Evolutionary conservation across 1,284 basidiomycete species (phyloP), one percentile per base, ranked within the genome.

Genomic region (Ustilago esculenta): DNA sequence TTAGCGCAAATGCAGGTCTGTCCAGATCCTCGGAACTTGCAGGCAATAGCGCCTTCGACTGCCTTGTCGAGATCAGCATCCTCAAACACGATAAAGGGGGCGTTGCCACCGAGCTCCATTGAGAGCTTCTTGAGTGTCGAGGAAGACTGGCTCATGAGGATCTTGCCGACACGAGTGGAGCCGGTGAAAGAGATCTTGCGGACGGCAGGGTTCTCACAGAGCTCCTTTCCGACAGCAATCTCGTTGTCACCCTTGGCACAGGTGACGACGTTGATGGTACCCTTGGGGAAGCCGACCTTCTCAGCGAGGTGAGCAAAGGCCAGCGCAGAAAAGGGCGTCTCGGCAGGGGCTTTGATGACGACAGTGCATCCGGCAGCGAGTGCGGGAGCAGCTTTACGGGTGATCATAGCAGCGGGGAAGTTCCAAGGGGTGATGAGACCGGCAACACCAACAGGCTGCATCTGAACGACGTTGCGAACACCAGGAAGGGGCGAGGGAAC

Each of bases 71-170:
- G 87, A 80, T 98, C 90, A 0, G 94, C 94, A 78, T 98, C 96
- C 63, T 94, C 91, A 80, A 99, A 98, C 8, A 99, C 92, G 71
- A 96, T 95, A 83, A 95, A 95, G 0, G 94, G 90, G 0, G 92
- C 88, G 68, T 95, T 98, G 43, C 94, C 94, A 11, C 86, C 86
- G 36, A 75, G 72, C 65, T 77, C 79, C 65, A 81, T 74, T 36
- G 73, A 77, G 27, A 73, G 90, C 89, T 97, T 98, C 84, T 99
- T 98, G 72, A 98, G 82, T 0, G 93, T 97, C 2, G 87, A 87
- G 6, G 92, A 85, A 14, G 92, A 87, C 85, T 97, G 89, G 14
- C 86, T 85, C 80, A 92, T 92, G 35, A 99, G 85, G 48, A 92
- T 83, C 85, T 94, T 98, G 48, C 94, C 95, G 21, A 99, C 92